A percentile compares a stretch with the other conserved stretches of the same genome.
These are phyloP conservation scores for Neophaeococcomyces mojaviensis DNA, from an alignment of 2,329 filamentous ascomycete genomes.

Conservation along the genomic window DNA sequence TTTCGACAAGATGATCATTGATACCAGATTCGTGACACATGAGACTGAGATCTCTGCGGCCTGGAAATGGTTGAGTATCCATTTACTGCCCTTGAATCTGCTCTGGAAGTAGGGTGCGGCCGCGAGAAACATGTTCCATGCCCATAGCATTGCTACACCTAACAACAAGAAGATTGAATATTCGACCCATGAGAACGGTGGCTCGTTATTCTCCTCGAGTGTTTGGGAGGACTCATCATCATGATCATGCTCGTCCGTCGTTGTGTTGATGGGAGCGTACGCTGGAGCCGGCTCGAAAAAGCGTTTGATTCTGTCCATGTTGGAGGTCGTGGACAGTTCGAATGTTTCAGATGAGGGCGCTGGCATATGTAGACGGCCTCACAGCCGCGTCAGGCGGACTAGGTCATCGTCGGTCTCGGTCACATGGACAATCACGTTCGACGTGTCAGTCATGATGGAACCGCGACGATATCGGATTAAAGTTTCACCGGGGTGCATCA, in stretches of 20 bases:
- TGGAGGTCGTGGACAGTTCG: conserved; percentile 18
- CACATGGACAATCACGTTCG: too few species aligned
- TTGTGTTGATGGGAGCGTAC: conserved; percentile 25
- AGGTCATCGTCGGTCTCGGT: too few species aligned
- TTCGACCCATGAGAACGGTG: conserved; percentile 72
- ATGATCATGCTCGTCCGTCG: conserved; percentile 13
- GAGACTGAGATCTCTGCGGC: conserved; percentile 81
- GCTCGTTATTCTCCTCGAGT: conserved; percentile 9
- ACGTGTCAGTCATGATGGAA: too few species aligned
- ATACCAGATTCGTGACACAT: conserved; percentile 70
- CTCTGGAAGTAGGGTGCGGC: conserved; percentile 86
- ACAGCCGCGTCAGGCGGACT: neutral
- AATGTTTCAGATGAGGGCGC: neutral
- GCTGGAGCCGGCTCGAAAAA: conserved; percentile 27
- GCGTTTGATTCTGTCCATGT: conserved; percentile 31
- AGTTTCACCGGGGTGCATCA: too few species aligned
- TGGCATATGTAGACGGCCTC: neutral
- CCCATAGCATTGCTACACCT: conserved; percentile 93
- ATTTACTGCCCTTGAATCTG: conserved; percentile 64
- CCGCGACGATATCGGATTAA: too few species aligned
- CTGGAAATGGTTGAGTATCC: conserved; percentile 76
- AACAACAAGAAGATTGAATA: conserved; percentile 79
- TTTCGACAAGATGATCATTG: conserved; percentile 69
- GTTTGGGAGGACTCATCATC: conserved; percentile 5
- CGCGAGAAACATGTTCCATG: conserved; percentile 98